Percentiles rank a stretch among this genome's conserved stretches.
Conservation (phyloP, 495 filamentous ascomycete genomes). For the Parathielavia hyrcaniae region DNA sequence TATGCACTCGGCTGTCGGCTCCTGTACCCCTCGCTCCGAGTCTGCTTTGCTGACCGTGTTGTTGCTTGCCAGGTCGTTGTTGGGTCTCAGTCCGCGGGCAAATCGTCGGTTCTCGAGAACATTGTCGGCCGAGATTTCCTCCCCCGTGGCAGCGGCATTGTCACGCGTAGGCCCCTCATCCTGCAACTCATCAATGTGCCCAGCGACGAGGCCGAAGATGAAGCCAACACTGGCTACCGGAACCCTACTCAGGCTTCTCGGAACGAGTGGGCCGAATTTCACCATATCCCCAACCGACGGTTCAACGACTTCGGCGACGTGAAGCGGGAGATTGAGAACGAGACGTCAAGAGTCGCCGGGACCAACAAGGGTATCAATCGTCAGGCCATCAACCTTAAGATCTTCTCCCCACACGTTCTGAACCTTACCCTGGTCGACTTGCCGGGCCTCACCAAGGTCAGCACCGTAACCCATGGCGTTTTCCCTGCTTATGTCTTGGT, state of each 20-base stretch:
- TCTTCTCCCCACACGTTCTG: constrained; percentile 95
- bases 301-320: constrained; percentile 90
- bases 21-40: not conserved
- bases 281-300: constrained; percentile 81
- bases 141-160: constrained; percentile 92
- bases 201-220: constrained; percentile 65
- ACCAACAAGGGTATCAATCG: constrained; percentile 98
- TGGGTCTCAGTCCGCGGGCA: constrained; percentile 95
- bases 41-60: constrained; percentile 8
- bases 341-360: constrained; percentile 90
- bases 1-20: constrained; percentile 44
- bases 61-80: constrained; percentile 73
- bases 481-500: constrained; percentile 6
- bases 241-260: constrained; percentile 41
- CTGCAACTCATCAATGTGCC: constrained; percentile 97
- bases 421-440: constrained; percentile 95
- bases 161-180: constrained; percentile 88
- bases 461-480: constrained; percentile 12
- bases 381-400: constrained; percentile 96
- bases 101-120: constrained; percentile 98
- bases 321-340: constrained; percentile 94
- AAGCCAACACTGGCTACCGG: constrained; percentile 47
- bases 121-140: constrained; percentile 97
- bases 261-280: constrained; percentile 93
- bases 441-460: constrained; percentile 90